A percentile compares a stretch with the other conserved stretches of the same genome.
Conservation (phyloP, 139 green algal species). For the Auxenochlorella pyrenoidosa region DNA sequence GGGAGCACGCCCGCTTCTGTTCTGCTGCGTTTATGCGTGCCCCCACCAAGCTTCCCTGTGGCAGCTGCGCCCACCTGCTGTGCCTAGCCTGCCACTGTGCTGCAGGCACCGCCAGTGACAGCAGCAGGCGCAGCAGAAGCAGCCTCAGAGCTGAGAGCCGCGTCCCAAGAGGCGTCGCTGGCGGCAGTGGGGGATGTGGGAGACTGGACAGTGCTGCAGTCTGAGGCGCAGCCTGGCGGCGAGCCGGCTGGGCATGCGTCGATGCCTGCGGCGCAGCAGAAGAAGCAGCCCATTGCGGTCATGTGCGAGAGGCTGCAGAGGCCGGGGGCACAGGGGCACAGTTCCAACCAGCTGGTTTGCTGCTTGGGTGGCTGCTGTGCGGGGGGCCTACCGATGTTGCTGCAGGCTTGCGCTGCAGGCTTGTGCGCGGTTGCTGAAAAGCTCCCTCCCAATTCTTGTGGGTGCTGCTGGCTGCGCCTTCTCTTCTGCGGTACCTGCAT, state of each 20-base stretch:
- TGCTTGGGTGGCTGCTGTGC: too few relatives aligned
- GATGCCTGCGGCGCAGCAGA: background rate
- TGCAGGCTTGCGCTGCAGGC: too few relatives aligned
- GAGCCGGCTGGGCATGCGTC: too few relatives aligned
- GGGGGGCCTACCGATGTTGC: too few relatives aligned
- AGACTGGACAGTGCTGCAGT: conserved; percentile 26
- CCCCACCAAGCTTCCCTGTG: too few relatives aligned
- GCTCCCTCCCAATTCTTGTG: too few relatives aligned
- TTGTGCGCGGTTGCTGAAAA: too few relatives aligned
- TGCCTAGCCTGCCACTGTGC: background rate
- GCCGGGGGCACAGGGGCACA: too few relatives aligned
- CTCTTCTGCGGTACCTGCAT: too few relatives aligned
- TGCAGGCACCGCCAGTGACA: background rate
- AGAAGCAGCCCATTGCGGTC: conserved; percentile 26
- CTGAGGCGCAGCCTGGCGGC: background rate
- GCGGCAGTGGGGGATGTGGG: conserved; percentile 30
- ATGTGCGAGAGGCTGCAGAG: background rate
- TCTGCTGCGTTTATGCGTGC: background rate
- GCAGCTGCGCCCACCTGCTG: background rate
- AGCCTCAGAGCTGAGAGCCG: background rate
- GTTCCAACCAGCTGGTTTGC: too few relatives aligned
- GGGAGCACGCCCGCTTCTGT: background rate
- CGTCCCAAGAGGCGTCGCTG: conserved; percentile 15
- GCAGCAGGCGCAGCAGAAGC: conserved; percentile 14
- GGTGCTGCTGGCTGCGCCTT: too few relatives aligned